phyloP scores from a whole-genome alignment of 192 early-diverging fungal species.

The Rhizophagus sp. region DNA sequence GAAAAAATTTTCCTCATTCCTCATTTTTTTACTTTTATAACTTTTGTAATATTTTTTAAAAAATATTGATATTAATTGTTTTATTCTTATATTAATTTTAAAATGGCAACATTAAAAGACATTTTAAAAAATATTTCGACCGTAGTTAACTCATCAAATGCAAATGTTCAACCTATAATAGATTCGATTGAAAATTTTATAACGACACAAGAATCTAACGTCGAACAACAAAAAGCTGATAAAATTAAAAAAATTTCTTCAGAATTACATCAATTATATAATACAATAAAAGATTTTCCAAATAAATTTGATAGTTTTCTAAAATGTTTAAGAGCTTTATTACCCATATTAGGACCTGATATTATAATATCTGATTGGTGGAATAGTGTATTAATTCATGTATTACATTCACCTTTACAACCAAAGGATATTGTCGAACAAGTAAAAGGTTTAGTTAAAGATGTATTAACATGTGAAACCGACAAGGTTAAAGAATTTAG shows the following conservation, averaged over 20 bases:
- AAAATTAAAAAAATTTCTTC: constrained; percentile 2
- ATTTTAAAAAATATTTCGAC: not conserved
- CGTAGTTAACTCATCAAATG: constrained; percentile 4
- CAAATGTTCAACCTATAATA: not conserved
- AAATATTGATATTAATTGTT: too few relatives aligned
- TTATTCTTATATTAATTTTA: too few relatives aligned
- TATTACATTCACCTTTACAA: constrained; percentile 29
- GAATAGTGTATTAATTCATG: constrained; percentile 37
- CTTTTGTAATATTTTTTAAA: too few relatives aligned
- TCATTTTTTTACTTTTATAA: too few relatives aligned
- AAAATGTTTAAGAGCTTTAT: constrained; percentile 16
- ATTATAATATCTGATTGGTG: constrained; percentile 42
- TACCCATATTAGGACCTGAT: constrained; percentile 41
- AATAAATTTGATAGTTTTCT: constrained; percentile 8
- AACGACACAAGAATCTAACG: not conserved
- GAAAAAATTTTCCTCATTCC: too few relatives aligned
- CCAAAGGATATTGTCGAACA: constrained; percentile 24
- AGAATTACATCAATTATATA: constrained; percentile 2
- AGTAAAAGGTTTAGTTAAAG: constrained; percentile 8
- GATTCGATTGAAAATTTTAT: constrained; percentile 14
- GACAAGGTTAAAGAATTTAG: not conserved
- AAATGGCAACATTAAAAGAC: constrained; percentile 9
- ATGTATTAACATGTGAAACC: constrained; percentile 7
- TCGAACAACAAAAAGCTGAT: constrained; percentile 4
- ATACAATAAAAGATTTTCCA: not conserved